Base-by-base conservation (phyloP, 106 monocot genomes). In the Dioscorea dumetorum region DNA sequence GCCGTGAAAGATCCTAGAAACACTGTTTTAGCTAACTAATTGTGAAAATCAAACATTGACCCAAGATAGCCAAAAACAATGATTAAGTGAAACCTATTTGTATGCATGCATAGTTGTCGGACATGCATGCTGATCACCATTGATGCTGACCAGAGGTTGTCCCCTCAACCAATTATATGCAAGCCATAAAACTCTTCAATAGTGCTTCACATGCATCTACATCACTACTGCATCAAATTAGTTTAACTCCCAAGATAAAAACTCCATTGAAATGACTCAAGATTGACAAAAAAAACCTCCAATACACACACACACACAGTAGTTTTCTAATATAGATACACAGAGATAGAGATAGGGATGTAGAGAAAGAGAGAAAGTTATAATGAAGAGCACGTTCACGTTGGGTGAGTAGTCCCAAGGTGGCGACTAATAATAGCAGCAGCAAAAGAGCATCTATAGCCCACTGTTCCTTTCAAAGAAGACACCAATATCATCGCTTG, bases 401-500 rank as follows among this genome's bases (percentile, higher is more conserved):
- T 41, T 41, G 54, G 5, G 54, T 54, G 65, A 49, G 49, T 12
- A 66, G 65, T 66, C 21, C 65, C 65, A 66, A 66, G 65, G 49
- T 10, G 54, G 54, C 54, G 65, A 49, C 34, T 59, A 49, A 66
- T 66, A 66, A 66, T 66, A 49, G 48, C 49, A 49, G 48, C 49
- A 49, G 41, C 41, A 21, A 23, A 33, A 63, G 31, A 63, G 62
- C 62, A 66, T 22, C 34, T 49, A 19, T n/a, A 49, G 48, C 21
- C 49, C 3, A 66, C 18, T 66, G 65, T 66, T 22, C 65, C 65
- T 49, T 19, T 41, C 32, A 66, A 22, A 49, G n/a, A 13, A 49
- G 65, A 66, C 65, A 66, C 9, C 21, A n/a, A n/a, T n/a, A n/a
- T n/a, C n/a, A 14, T 66, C 49, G 65, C 65, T 66, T 49, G 49